Conservation (phyloP, 2,329 filamentous ascomycete genomes). For the Colletotrichum tanaceti region DNA sequence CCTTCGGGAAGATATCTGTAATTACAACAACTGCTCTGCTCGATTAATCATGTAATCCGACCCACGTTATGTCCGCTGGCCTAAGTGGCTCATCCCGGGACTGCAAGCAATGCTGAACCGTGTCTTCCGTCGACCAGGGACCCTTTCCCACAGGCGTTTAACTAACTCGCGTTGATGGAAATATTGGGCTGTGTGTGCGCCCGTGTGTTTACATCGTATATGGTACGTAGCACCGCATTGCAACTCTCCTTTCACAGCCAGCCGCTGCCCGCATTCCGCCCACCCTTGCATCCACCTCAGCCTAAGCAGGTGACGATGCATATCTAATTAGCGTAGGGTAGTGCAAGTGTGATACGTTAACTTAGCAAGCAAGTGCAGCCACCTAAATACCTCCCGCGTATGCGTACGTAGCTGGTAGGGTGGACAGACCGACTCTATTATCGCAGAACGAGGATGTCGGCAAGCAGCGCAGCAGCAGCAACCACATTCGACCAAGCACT, state of each 20-base stretch:
- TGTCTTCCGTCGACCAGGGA: slow-evolving; percentile 8
- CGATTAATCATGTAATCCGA: slow-evolving; percentile 8
- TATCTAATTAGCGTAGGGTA: slow-evolving; percentile 14
- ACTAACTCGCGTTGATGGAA: neutral
- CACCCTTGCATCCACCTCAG: slow-evolving; percentile 28
- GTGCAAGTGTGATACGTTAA: slow-evolving; percentile 7
- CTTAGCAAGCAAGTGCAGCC: slow-evolving; percentile 12
- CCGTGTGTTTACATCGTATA: no score
- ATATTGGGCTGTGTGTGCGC: slow-evolving; percentile 2
- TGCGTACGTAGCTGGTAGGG: neutral
- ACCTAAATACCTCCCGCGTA: neutral
- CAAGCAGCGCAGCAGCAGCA: neutral
- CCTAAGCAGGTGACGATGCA: slow-evolving; percentile 26
- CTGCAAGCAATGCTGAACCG: slow-evolving; percentile 5
- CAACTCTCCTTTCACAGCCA: slow-evolving; percentile 13
- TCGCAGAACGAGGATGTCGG: neutral
- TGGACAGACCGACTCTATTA: neutral
- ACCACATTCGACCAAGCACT: neutral
- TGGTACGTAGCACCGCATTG: slow-evolving; percentile 29
- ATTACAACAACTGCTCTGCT: neutral
- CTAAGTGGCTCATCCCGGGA: neutral
- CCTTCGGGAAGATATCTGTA: no score
- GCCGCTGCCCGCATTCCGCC: slow-evolving; percentile 26
- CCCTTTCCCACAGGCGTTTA: slow-evolving; percentile 10
- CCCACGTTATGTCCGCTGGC: neutral